phyloP scores from a whole-genome alignment of 2,329 filamentous ascomycete species.

The Endothia cerciana region DNA sequence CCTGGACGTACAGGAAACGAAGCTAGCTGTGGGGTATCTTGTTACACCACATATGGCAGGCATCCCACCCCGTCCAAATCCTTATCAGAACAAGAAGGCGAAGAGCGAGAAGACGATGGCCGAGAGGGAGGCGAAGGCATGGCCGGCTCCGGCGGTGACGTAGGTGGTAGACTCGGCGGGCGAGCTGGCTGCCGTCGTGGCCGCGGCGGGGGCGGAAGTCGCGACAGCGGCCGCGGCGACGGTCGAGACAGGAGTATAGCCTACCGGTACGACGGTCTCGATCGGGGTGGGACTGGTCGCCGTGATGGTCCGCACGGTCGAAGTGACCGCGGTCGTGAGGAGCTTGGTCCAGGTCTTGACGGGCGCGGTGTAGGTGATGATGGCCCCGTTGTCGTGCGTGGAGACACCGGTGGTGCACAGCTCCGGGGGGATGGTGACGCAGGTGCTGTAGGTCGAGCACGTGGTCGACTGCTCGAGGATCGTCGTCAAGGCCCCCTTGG shows the following conservation, averaged over 20 bases:
- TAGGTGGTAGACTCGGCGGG: background rate
- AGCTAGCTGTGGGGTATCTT: background rate
- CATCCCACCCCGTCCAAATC: background rate
- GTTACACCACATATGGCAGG: background rate
- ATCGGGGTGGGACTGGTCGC: background rate
- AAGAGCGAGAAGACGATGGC: background rate
- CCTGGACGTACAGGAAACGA: slow-evolving; percentile 1
- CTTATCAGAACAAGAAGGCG: background rate
- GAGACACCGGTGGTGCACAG: slow-evolving; percentile 6
- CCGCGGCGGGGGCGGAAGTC: background rate
- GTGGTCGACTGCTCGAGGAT: background rate
- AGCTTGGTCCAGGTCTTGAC: slow-evolving; percentile 8
- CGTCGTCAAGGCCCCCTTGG: background rate
- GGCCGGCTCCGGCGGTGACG: slow-evolving; percentile 4
- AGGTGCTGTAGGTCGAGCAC: slow-evolving; percentile 9
- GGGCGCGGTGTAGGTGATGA: slow-evolving; percentile 5
- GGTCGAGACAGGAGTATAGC: background rate
- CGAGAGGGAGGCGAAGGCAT: background rate
- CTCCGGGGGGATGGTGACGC: slow-evolving; percentile 9
- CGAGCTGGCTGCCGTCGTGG: background rate
- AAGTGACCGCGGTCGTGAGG: slow-evolving; percentile 11
- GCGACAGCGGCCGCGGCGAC: no score
- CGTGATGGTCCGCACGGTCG: background rate
- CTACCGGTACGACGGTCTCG: background rate
- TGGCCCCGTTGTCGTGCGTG: background rate